Evolutionary conservation across 2,329 filamentous ascomycete species (phyloP).

Genomic region (Hyphodiscus sp.): DNA sequence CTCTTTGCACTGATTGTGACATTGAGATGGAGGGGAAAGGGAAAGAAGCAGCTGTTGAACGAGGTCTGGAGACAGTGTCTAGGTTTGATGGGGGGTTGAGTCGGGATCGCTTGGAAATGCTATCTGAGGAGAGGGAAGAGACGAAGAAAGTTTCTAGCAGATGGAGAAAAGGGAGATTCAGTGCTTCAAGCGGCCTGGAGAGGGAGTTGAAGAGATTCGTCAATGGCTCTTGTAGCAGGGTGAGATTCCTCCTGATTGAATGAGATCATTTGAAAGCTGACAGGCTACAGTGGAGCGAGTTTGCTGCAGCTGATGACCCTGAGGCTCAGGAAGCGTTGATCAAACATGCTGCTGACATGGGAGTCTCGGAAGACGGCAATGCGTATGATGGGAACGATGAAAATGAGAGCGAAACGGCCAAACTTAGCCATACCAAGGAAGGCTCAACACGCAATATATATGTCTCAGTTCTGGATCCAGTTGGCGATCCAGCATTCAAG

Average conservation of each 20-base stretch:
- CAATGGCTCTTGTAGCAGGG: not conserved
- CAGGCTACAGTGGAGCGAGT: not conserved
- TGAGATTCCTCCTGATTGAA: too few relatives aligned
- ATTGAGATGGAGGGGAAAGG: slow-evolving; percentile 31
- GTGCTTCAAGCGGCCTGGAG: slow-evolving; percentile 4
- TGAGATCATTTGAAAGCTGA: not conserved
- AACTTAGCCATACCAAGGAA: slow-evolving; percentile 1
- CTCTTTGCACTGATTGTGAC: slow-evolving; percentile 43
- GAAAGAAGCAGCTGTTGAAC: slow-evolving; percentile 32
- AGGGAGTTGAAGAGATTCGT: slow-evolving; percentile 8
- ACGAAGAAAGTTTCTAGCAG: slow-evolving; percentile 1
- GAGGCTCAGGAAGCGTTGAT: slow-evolving; percentile 12
- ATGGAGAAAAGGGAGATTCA: slow-evolving; percentile 1
- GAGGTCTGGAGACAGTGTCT: slow-evolving; percentile 39
- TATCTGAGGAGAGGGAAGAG: slow-evolving; percentile 20
- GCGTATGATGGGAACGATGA: slow-evolving; percentile 6
- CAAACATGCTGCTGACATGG: slow-evolving; percentile 16
- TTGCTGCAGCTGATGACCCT: slow-evolving; percentile 1
- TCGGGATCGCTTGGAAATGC: slow-evolving; percentile 37
- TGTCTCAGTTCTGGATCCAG: slow-evolving; percentile 43
- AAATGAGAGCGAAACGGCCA: slow-evolving; percentile 8
- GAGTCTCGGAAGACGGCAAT: slow-evolving; percentile 16
- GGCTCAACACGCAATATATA: slow-evolving; percentile 33
- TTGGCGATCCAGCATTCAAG: slow-evolving; percentile 40
- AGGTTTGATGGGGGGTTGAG: slow-evolving; percentile 41